These are phyloP conservation scores for Penicillium pancosmium DNA, from an alignment of 495 filamentous ascomycete genomes.

Conservation along the genomic window DNA sequence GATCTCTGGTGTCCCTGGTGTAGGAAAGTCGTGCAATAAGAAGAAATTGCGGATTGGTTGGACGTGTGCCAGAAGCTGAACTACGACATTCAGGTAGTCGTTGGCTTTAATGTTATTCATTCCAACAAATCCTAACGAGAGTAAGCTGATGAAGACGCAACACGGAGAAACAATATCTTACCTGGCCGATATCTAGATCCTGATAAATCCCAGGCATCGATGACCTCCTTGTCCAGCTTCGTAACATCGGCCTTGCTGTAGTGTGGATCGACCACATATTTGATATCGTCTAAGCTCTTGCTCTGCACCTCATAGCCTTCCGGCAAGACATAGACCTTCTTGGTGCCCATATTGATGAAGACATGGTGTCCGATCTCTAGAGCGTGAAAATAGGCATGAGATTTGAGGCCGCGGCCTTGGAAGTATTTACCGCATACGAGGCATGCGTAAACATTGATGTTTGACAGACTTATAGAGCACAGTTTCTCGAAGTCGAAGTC, in stretches of 20 bases:
- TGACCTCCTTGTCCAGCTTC: slow-evolving; percentile 76
- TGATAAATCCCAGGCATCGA: slow-evolving; percentile 73
- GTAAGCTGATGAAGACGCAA: background rate
- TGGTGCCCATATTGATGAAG: slow-evolving; percentile 94
- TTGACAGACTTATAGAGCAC: slow-evolving; percentile 91
- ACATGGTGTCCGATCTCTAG: slow-evolving; percentile 95
- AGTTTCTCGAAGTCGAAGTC: slow-evolving; percentile 99
- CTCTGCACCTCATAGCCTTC: slow-evolving; percentile 97
- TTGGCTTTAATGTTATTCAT: slow-evolving; percentile 99
- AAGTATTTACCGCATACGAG: slow-evolving; percentile 98
- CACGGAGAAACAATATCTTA: slow-evolving; percentile 25
- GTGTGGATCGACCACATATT: slow-evolving; percentile 94
- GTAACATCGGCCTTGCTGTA: slow-evolving; percentile 77
- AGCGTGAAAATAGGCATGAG: slow-evolving; percentile 96
- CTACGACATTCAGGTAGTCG: slow-evolving; percentile 95
- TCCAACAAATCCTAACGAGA: slow-evolving; percentile 76
- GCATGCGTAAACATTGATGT: slow-evolving; percentile 99
- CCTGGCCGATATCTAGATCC: slow-evolving; percentile 85
- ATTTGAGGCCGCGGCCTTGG: slow-evolving; percentile 90
- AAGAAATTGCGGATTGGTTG: slow-evolving; percentile 89
- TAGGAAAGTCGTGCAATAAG: slow-evolving; percentile 69
- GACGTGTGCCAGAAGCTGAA: slow-evolving; percentile 92
- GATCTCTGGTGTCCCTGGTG: slow-evolving; percentile 54
- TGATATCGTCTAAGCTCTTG: slow-evolving; percentile 97
- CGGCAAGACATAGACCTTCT: slow-evolving; percentile 93